Percentiles rank a stretch among this genome's conserved stretches.
Evolutionary conservation across 176 grass and related monocot species (phyloP).

Genomic region (Zea luxurians): DNA sequence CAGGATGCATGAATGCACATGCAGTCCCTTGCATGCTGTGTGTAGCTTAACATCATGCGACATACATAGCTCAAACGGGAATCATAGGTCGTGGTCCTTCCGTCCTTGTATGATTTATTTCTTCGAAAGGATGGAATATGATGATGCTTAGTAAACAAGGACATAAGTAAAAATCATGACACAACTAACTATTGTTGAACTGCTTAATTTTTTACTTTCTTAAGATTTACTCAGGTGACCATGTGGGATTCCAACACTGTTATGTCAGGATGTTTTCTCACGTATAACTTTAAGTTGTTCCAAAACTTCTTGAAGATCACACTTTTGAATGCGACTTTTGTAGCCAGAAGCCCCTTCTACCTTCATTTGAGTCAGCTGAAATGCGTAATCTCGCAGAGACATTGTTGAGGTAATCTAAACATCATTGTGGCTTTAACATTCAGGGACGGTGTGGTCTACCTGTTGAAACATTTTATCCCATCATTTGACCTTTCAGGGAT

Average conservation of each 20-base stretch:
- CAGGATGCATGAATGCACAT: background rate
- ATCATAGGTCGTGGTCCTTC: background rate
- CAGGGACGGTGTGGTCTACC: background rate
- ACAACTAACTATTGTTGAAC: background rate
- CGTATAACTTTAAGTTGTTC: conserved; percentile 3
- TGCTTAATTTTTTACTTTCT: background rate
- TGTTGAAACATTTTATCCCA: conserved; percentile 22
- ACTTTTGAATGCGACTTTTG: conserved; percentile 38
- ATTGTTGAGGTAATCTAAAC: conserved; percentile 60
- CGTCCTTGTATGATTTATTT: background rate
- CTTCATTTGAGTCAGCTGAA: conserved; percentile 82
- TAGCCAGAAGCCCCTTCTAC: conserved; percentile 87
- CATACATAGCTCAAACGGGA: background rate
- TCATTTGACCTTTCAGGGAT: conserved; percentile 48
- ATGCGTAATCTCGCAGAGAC: conserved; percentile 84
- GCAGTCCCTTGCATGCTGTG: background rate
- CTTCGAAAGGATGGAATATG: background rate
- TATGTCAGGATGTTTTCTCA: background rate
- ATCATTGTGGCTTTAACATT: conserved; percentile 4
- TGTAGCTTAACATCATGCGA: background rate
- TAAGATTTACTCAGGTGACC: background rate
- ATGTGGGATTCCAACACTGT: background rate
- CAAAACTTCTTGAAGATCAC: background rate
- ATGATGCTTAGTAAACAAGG: background rate
- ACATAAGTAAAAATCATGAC: too few species aligned